phyloP scores from a whole-genome alignment of 2,329 filamentous ascomycete species.

The Diaporthe capsici region DNA sequence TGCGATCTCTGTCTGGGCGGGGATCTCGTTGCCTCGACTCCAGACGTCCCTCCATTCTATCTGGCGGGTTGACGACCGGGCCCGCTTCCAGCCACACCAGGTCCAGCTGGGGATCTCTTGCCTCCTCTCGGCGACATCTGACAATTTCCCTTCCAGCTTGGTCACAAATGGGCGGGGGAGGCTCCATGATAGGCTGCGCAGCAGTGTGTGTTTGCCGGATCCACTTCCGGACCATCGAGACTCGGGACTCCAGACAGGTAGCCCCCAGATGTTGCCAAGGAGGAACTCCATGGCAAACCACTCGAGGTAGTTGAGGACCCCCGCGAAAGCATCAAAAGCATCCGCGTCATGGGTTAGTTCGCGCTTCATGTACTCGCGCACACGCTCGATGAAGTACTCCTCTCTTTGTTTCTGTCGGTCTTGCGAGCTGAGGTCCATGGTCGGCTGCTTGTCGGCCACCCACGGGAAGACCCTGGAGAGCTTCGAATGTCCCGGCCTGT shows the following conservation, averaged over 20 bases:
- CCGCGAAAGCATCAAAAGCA: slow-evolving; percentile 28
- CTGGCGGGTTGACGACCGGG: slow-evolving; percentile 4
- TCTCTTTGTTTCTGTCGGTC: slow-evolving; percentile 26
- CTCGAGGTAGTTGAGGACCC: slow-evolving; percentile 31
- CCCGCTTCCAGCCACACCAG: slow-evolving; percentile 33
- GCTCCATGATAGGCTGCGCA: slow-evolving; percentile 29
- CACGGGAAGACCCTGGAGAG: slow-evolving; percentile 23
- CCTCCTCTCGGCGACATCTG: slow-evolving; percentile 15
- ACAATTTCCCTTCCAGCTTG: not conserved
- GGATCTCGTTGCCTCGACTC: slow-evolving; percentile 11
- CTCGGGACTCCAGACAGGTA: slow-evolving; percentile 14
- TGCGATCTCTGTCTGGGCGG: slow-evolving; percentile 24
- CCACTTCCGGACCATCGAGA: slow-evolving; percentile 14
- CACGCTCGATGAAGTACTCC: slow-evolving; percentile 22
- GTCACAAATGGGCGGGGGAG: not conserved
- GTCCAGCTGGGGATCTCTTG: slow-evolving; percentile 27
- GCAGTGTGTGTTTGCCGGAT: slow-evolving; percentile 6
- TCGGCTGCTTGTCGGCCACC: not conserved
- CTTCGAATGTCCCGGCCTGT: slow-evolving; percentile 4
- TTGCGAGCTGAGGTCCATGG: not conserved
- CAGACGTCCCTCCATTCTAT: slow-evolving; percentile 32
- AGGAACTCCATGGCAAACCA: slow-evolving; percentile 20
- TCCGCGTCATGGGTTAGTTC: slow-evolving; percentile 29
- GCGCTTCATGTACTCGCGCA: slow-evolving; percentile 34
- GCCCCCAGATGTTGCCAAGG: slow-evolving; percentile 25